Evolutionary conservation across 2,329 filamentous ascomycete genomes (phyloP).

Genomic region (Aspergillus arachidicola): DNA sequence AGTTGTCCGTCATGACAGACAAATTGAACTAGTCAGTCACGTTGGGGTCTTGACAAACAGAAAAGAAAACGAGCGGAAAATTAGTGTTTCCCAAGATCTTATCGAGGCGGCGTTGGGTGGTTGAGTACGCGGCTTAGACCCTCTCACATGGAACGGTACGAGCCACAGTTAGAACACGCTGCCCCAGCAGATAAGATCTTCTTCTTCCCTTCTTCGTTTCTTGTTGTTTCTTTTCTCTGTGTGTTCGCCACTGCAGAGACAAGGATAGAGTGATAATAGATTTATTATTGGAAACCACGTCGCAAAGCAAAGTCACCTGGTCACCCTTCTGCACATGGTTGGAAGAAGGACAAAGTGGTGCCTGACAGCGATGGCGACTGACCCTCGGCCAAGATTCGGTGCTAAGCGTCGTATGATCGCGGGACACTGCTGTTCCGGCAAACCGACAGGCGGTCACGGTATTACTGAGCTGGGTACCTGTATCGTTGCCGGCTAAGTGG

Average conservation of each 20-base stretch:
- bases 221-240: neutral
- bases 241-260: neutral
- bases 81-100: neutral
- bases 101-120: constrained; percentile 5
- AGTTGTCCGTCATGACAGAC: neutral
- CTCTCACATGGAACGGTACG: constrained; percentile 6
- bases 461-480: neutral
- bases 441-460: constrained; percentile 14
- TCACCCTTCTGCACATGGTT: neutral
- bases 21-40: neutral
- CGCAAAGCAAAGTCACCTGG: neutral
- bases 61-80: neutral
- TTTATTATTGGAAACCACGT: constrained; percentile 3
- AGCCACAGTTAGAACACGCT: neutral
- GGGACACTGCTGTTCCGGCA: constrained; percentile 33
- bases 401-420: constrained; percentile 35
- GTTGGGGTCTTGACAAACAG: neutral
- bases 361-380: constrained; percentile 5
- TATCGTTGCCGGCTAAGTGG: neutral
- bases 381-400: constrained; percentile 1
- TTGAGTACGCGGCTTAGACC: constrained; percentile 4
- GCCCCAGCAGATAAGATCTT: neutral
- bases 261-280: neutral
- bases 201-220: no score
- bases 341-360: neutral